Percentiles rank a stretch among this genome's conserved stretches.
Conservation (phyloP, 805 yeast species). For the Pichia nanzhaoensis region DNA sequence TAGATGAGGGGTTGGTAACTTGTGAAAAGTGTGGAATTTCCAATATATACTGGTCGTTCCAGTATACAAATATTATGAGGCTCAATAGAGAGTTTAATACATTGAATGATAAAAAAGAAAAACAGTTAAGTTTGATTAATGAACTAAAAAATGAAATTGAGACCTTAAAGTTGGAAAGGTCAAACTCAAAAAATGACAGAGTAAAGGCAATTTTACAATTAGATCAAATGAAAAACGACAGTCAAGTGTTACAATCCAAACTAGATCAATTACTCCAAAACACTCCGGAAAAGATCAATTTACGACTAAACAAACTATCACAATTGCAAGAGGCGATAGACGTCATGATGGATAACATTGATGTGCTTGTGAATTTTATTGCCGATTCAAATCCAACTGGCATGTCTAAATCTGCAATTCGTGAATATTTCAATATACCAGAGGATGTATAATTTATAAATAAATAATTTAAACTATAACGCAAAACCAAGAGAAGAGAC, state of each 20-base stretch:
- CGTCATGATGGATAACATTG: slow-evolving; percentile 34
- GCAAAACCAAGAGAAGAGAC: slow-evolving; percentile 47
- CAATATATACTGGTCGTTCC: slow-evolving; percentile 47
- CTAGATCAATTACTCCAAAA: neutral
- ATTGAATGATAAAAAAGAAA: slow-evolving; percentile 8
- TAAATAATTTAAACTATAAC: slow-evolving; percentile 34
- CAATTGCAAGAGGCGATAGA: slow-evolving; percentile 12
- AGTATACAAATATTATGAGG: slow-evolving; percentile 21
- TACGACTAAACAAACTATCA: neutral
- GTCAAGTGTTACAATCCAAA: slow-evolving; percentile 9
- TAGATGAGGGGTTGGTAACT: slow-evolving; percentile 44
- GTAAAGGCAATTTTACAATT: slow-evolving; percentile 8
- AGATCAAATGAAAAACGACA: slow-evolving; percentile 10
- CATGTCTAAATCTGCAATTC: slow-evolving; percentile 26
- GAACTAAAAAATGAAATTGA: slow-evolving; percentile 12
- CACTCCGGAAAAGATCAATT: slow-evolving; percentile 3
- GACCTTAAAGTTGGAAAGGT: slow-evolving; percentile 7
- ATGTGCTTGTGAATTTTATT: slow-evolving; percentile 33
- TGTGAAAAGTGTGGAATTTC: slow-evolving; percentile 51
- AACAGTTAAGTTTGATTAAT: slow-evolving; percentile 7
- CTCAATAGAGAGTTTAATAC: slow-evolving; percentile 12
- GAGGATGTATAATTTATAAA: slow-evolving; percentile 28
- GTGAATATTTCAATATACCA: slow-evolving; percentile 38
- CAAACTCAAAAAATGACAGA: neutral
- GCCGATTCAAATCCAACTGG: slow-evolving; percentile 21